Conservation (phyloP, 2,329 filamentous ascomycete genomes). For the Sordariomycetes sp. region DNA sequence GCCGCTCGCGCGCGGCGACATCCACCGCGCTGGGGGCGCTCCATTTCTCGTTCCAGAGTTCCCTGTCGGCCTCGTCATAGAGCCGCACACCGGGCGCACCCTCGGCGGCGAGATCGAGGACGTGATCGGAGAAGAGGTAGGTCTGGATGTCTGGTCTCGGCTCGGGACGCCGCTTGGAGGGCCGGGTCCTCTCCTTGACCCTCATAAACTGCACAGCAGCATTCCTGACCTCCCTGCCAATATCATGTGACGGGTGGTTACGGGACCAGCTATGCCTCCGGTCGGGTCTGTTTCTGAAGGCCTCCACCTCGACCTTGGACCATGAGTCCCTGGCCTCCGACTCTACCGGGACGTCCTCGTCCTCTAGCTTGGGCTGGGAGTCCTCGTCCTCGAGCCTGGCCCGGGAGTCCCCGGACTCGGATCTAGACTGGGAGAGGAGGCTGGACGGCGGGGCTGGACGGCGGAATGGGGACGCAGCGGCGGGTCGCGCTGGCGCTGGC, state of each 20-base stretch:
- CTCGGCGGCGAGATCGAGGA: constrained; percentile 43
- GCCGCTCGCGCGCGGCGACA: constrained; percentile 11
- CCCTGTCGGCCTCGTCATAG: constrained; percentile 24
- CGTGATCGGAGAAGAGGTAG: constrained; percentile 27
- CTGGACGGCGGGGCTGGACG: not conserved
- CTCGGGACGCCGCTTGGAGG: no score
- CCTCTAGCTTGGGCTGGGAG: not conserved
- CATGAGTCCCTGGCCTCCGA: not conserved
- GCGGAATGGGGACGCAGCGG: not conserved
- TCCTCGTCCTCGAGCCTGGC: not conserved
- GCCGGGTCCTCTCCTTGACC: no score
- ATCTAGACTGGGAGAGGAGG: not conserved
- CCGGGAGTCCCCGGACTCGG: not conserved
- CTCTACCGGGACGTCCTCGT: not conserved
- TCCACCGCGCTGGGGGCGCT: constrained; percentile 17
- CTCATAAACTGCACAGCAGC: no score
- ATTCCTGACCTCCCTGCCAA: no score
- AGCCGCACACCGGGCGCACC: constrained; percentile 30
- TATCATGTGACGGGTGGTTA: no score
- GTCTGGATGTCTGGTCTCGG: not conserved
- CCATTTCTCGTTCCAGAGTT: constrained; percentile 18
- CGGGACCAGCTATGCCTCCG: not conserved
- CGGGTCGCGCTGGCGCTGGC: not conserved
- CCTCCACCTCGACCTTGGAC: not conserved
- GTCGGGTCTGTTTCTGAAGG: not conserved